A percentile compares a stretch with the other conserved stretches of the same genome.
These are phyloP conservation scores for Botrytis galanthina DNA, from an alignment of 2,329 filamentous ascomycete genomes.

Conservation along the genomic window DNA sequence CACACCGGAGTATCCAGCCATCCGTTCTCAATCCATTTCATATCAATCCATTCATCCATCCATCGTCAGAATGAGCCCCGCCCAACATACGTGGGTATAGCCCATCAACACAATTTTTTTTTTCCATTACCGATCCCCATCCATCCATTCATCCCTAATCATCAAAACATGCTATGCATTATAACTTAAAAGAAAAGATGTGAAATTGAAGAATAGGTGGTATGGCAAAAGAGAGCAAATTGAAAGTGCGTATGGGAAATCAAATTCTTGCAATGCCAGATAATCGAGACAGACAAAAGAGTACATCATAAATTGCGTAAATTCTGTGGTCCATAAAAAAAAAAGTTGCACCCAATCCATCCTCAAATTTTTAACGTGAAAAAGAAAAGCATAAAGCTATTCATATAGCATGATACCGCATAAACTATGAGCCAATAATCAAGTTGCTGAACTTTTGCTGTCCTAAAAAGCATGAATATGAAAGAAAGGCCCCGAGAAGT, in stretches of 20 bases:
- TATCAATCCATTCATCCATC: not conserved
- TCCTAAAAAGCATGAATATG: constrained; percentile 15
- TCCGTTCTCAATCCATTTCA: not conserved
- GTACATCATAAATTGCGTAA: constrained; percentile 17
- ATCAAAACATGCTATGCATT: constrained; percentile 19
- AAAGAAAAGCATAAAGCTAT: constrained; percentile 17
- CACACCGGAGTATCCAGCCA: constrained; percentile 15
- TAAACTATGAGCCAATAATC: constrained; percentile 16
- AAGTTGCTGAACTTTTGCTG: constrained; percentile 21
- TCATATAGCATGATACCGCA: constrained; percentile 14
- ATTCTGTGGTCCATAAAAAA: constrained; percentile 18
- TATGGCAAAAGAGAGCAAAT: constrained; percentile 7
- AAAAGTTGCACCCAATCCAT: constrained; percentile 17
- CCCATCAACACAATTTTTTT: not conserved
- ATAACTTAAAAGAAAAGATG: constrained; percentile 9
- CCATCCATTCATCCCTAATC: not conserved
- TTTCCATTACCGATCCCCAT: constrained; percentile 8
- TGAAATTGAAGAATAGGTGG: not conserved
- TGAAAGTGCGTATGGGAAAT: not conserved
- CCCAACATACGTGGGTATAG: not conserved
- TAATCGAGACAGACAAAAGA: constrained; percentile 7
- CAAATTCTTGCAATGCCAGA: constrained; percentile 14
- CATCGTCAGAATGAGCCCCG: not conserved
- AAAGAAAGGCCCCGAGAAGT: constrained; percentile 6
- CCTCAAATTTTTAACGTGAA: constrained; percentile 10